Evolutionary conservation across 2,329 filamentous ascomycete species (phyloP), one percentile per base, ranked within the genome.

Genomic region (Penicillium sp.): DNA sequence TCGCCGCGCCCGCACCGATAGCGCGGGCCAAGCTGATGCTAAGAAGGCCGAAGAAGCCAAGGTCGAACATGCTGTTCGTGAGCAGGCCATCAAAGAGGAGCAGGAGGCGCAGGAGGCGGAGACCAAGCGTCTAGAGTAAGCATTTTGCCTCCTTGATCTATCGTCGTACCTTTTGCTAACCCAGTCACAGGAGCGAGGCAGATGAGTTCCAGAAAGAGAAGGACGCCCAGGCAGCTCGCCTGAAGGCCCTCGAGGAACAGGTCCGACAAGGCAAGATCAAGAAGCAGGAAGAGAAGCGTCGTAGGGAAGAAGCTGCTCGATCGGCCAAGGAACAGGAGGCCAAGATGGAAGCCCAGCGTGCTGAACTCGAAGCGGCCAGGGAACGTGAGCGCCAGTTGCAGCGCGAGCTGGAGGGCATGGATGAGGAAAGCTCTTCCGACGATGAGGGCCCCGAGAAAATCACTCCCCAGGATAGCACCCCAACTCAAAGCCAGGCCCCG

Each of bases 231-330:
- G 85, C 88, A 62, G 88, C 89, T 56, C 90, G 92, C 45, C 81
- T 97, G 22, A 90, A 86, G 68, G 91, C 90, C 14, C 82, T 99
- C 8, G 92, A 99, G 72, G 91, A 97, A 69, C 91, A 96, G 72
- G 91, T 97, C 46, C 87, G 86, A 57, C 89, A 92, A 68, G 90
- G 92, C 64, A 99, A 97, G 76, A 76, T 97, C 46, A 92, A 90
- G 79, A 97, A 96, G 74, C 89, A 95, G 61, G 94, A 99, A 71
- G 94, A 96, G 75, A 96, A 95, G 79, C 89, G 87, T 57, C 87
- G 83, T 63, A 94, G 91, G 78, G 92, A 96, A 76, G 92, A 90
- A 20, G 91, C 91, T 9, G 80, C 89, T 65, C 88, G 88, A 44
- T 90, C 94, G 61, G 84, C 91, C 7, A 92, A 90, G 71, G 90